Evolutionary conservation across 192 early-diverging fungal genomes (phyloP).

Genomic region (Kickxella alabastrina): DNA sequence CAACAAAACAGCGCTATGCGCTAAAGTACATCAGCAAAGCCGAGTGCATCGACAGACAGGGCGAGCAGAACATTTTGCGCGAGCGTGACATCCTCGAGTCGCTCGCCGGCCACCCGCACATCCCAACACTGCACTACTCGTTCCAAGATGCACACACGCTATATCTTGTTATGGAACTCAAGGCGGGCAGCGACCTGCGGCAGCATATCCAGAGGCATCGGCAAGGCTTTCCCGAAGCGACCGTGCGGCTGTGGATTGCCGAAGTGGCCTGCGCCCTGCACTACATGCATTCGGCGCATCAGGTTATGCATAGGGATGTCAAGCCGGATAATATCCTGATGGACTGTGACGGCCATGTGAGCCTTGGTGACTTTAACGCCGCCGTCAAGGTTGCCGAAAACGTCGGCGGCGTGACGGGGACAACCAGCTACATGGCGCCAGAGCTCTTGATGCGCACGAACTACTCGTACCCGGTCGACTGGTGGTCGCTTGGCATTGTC

Average conservation of each 20-base stretch:
- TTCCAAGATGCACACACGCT: conserved; percentile 91
- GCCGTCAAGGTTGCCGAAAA: conserved; percentile 57
- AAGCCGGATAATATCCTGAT: conserved; percentile 81
- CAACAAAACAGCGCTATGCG: conserved; percentile 71
- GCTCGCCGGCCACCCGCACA: conserved; percentile 66
- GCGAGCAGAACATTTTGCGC: conserved; percentile 74
- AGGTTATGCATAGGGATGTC: conserved; percentile 84
- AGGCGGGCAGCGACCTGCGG: conserved; percentile 85
- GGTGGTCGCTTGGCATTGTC: conserved; percentile 87
- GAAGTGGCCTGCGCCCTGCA: conserved; percentile 77
- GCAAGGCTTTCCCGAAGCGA: conserved; percentile 62
- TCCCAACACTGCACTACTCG: conserved; percentile 82
- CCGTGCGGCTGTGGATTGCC: conserved; percentile 78
- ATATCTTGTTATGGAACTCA: conserved; percentile 87
- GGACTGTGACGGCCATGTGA: conserved; percentile 73
- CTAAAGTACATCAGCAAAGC: conserved; percentile 91
- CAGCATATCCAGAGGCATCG: conserved; percentile 52
- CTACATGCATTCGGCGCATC: conserved; percentile 71
- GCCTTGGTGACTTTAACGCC: conserved; percentile 89
- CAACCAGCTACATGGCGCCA: conserved; percentile 81
- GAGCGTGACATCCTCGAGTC: conserved; percentile 81
- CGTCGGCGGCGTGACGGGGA: conserved; percentile 40
- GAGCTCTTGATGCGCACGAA: conserved; percentile 56
- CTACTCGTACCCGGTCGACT: conserved; percentile 78
- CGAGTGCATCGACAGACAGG: conserved; percentile 74